Evolutionary conservation across 345 rosid species (phyloP), one percentile per base, ranked within the genome.

Genomic region (Hibiscus mutabilis): DNA sequence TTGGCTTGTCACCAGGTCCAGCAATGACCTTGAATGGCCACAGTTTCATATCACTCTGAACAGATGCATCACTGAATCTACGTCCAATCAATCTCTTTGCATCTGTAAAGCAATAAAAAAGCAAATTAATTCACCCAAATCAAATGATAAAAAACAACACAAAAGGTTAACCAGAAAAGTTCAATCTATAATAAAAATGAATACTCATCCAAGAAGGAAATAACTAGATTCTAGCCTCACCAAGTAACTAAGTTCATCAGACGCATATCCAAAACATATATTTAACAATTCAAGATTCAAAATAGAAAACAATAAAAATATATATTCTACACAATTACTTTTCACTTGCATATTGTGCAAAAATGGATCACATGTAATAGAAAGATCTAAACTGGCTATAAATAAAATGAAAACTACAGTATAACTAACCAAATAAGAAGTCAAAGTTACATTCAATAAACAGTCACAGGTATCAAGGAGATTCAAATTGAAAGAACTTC

Each of bases 11-110:
- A 29, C 81, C 87, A 13, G 93, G 85, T 37, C 93, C 91, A 51
- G 93, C 14, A 2, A 79, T 71, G 53, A 88, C 84, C 88, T 90
- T 90, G 82, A 88, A 90, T 8, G 96, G 91, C 96, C 92, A 88
- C 73, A 88, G 66, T 69, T 88, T 85, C 35, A 84, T 80, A 76
- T 90, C 96, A 25, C 91, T 85, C 74, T 88, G 93, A 12, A 90
- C 87, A 18, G 96, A 58, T 46, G 87, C 77, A 59, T 90, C 93
- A 31, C 67, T 79, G 74, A 81, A 88, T 53, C 96, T 85, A 13
- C 93, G 84, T 15, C 96, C 96, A 65, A 90, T 90, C 82, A 90
- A 80, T 42, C 92, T 80, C 84, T 86, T 89, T 0, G 93, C 92
- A 84, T 90, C 93, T 85, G 86, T 37, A 16, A n/a, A 63, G n/a